Evolutionary conservation across 768 basidiomycete genomes (phyloP), one percentile per base, ranked within the genome.

Genomic region (Strobilomyces confusus): DNA sequence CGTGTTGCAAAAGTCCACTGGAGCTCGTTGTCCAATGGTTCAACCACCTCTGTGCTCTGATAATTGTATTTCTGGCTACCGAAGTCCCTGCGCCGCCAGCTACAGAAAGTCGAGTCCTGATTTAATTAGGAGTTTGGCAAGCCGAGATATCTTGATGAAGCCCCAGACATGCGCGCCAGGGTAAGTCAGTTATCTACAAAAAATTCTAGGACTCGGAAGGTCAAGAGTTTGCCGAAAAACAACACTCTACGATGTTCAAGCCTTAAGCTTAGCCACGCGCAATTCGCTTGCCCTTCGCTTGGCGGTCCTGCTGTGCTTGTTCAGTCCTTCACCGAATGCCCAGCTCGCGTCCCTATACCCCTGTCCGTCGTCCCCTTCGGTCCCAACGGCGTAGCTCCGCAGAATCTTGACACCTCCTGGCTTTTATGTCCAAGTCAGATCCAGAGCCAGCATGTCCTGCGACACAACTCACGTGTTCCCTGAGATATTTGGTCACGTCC

Each of bases 321-420:
- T 56, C 37, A 57, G 20, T 20, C 55, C 55, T 8, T 47, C 56
- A 9, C 2, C 32, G 30, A 57, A 57, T 15, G 47, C 56, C 56
- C 56, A 56, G 43, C 54, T 49, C 32, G 54, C 56, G 22, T 57
- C 47, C 26, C 46, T 56, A 54, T 47, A 56, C 5, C 42, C 19
- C 23, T 15, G 30, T 33, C 41, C 46, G 5, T 30, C 26, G 2
- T 19, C 23, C n/a, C 19, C 42, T 30, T 40, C 42, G 0, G 3
- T 26, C 29, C 19, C 42, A 29, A 57, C 19, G 36, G 54, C 40
- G 1, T 56, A 56, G n/a, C 47, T 9, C 40, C 26, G 47, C 9
- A 57, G 20, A 7, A 57, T 5, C 37, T 33, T 57, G 2, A 42
- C 43, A 12, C 56, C 54, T 1, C 56, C 56, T 6, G 55, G 56